phyloP scores from a whole-genome alignment of 1,139 yeast genomes.

The Hyphopichia wangnamkhiaoensis region DNA sequence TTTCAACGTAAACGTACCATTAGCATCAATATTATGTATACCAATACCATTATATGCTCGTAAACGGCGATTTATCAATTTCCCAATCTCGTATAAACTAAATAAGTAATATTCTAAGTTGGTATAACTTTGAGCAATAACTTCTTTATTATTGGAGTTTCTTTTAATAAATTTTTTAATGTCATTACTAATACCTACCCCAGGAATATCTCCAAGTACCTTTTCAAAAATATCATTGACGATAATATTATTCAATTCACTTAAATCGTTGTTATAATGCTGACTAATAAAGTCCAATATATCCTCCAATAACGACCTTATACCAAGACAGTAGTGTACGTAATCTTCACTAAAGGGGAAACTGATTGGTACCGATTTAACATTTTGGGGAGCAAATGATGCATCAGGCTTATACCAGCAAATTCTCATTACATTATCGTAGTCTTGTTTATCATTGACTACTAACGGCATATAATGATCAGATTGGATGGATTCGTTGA shows the following conservation, averaged over 20 bases:
- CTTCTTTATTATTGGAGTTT: slow-evolving; percentile 78
- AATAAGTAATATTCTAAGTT: slow-evolving; percentile 82
- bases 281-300: slow-evolving; percentile 64
- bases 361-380: slow-evolving; percentile 57
- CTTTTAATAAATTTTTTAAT: slow-evolving; percentile 60
- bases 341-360: slow-evolving; percentile 89
- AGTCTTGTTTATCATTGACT: slow-evolving; percentile 59
- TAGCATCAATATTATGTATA: slow-evolving; percentile 40
- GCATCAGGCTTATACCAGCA: slow-evolving; percentile 71
- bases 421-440: slow-evolving; percentile 59
- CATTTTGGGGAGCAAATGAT: slow-evolving; percentile 39
- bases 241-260: slow-evolving; percentile 48
- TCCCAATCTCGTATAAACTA: slow-evolving; percentile 59
- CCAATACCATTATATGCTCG: slow-evolving; percentile 57
- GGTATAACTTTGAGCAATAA: slow-evolving; percentile 83
- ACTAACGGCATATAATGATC: slow-evolving; percentile 91
- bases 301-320: slow-evolving; percentile 64
- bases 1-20: slow-evolving; percentile 40
- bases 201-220: slow-evolving; percentile 54
- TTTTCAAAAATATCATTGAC: slow-evolving; percentile 67
- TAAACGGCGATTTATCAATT: slow-evolving; percentile 40
- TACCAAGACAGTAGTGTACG: slow-evolving; percentile 78
- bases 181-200: slow-evolving; percentile 64
- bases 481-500: slow-evolving; percentile 62
- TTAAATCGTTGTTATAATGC: slow-evolving; percentile 55